Percentiles rank a stretch among this genome's conserved stretches.
Evolutionary conservation across 2,329 filamentous ascomycete species (phyloP).

Genomic region (Fusarium longipes): DNA sequence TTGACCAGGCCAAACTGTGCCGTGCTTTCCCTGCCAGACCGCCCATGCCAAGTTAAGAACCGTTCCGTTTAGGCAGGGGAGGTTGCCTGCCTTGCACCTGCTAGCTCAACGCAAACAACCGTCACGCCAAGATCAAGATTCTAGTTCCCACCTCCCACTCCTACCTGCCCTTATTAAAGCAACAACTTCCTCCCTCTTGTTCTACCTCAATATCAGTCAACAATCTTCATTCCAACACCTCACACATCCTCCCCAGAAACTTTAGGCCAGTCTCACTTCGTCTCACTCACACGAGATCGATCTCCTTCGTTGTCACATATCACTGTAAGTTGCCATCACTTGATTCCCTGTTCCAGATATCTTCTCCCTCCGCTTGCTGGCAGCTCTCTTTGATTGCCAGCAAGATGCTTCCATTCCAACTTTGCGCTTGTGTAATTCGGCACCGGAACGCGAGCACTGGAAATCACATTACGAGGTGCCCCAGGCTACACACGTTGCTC

Average conservation of each 20-base stretch:
- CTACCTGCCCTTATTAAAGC: conserved; percentile 45
- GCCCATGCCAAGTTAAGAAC: conserved; percentile 32
- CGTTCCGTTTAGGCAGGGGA: conserved; percentile 15
- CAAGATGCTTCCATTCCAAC: conserved; percentile 14
- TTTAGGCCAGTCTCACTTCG: conserved; percentile 31
- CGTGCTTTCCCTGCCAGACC: conserved; percentile 38
- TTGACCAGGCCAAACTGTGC: conserved; percentile 15
- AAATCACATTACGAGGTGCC: conserved; percentile 33
- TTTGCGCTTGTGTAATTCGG: conserved; percentile 9
- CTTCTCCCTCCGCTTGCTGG: background rate
- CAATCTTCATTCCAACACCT: conserved; percentile 41
- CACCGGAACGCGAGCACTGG: conserved; percentile 15
- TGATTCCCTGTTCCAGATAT: background rate
- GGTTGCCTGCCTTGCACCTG: conserved; percentile 29
- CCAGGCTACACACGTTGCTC: conserved; percentile 25
- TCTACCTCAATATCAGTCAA: conserved; percentile 34
- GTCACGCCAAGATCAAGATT: conserved; percentile 38
- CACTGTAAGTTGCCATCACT: conserved; percentile 22
- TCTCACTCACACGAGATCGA: conserved; percentile 36
- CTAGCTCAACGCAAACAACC: conserved; percentile 31
- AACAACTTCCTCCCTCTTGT: conserved; percentile 38
- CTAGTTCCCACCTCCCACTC: conserved; percentile 23
- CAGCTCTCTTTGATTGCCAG: background rate
- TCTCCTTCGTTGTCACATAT: conserved; percentile 42
- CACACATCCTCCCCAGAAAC: conserved; percentile 36